Evolutionary conservation across 768 basidiomycete genomes (phyloP).

Genomic region (Cystofilobasidium bisporidii): DNA sequence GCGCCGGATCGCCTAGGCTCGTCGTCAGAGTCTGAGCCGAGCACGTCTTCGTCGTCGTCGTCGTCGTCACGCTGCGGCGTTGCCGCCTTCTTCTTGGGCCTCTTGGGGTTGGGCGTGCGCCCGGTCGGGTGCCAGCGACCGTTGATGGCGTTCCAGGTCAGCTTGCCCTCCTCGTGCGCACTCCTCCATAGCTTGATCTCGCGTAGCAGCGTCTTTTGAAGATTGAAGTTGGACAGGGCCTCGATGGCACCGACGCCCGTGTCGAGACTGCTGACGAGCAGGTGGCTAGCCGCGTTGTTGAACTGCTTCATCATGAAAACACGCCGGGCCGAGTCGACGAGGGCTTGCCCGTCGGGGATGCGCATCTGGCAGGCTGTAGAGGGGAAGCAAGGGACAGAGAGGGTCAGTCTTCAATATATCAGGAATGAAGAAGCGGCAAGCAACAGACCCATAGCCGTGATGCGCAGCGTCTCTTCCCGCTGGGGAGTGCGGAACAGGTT

Average conservation of each 20-base stretch:
- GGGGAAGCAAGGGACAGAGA: not conserved
- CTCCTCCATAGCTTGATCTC: conserved; percentile 63
- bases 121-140: conserved; percentile 17
- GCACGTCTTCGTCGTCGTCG: conserved; percentile 30
- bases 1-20: not conserved
- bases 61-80: conserved; percentile 41
- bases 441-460: conserved; percentile 64
- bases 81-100: conserved; percentile 28
- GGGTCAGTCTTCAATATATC: not conserved
- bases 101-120: too few relatives aligned
- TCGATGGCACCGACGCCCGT: conserved; percentile 63
- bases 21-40: conserved; percentile 25
- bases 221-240: conserved; percentile 62
- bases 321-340: conserved; percentile 67
- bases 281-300: conserved; percentile 72
- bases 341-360: conserved; percentile 49
- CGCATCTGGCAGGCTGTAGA: conserved; percentile 61
- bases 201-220: conserved; percentile 75
- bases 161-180: conserved; percentile 53
- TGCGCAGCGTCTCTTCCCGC: conserved; percentile 59
- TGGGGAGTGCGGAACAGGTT: conserved; percentile 39
- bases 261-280: conserved; percentile 63
- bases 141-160: conserved; percentile 53
- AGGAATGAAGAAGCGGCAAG: not conserved
- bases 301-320: conserved; percentile 68